Conservation (phyloP, 2,329 filamentous ascomycete genomes). For the Talaromyces atroroseus region DNA sequence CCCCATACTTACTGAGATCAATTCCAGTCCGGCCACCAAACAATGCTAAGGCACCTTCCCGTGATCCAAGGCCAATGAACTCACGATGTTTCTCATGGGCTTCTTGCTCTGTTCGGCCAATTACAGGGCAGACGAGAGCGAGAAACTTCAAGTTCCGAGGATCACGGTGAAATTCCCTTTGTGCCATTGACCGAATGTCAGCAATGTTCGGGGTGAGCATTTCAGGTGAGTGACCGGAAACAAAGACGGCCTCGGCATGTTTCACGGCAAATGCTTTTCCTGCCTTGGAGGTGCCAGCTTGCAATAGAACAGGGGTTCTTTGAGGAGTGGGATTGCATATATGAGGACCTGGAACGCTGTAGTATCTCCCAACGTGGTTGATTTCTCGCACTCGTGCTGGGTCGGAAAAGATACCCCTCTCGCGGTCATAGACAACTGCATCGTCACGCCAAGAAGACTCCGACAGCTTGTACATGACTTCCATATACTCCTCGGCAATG, state of each 20-base stretch:
- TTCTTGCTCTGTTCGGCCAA: constrained; percentile 61
- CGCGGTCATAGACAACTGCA: constrained; percentile 56
- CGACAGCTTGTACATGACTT: constrained; percentile 62
- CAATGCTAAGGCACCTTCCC: constrained; percentile 62
- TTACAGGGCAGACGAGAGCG: constrained; percentile 59
- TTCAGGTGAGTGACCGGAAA: constrained; percentile 58
- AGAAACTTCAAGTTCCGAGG: constrained; percentile 61
- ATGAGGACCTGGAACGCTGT: constrained; percentile 59
- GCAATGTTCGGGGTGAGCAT: constrained; percentile 58
- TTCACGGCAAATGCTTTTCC: constrained; percentile 63
- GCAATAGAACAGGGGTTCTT: constrained; percentile 62
- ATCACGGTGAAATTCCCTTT: constrained; percentile 51
- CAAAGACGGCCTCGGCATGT: constrained; percentile 67
- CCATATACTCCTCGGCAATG: constrained; percentile 59
- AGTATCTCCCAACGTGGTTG: constrained; percentile 61
- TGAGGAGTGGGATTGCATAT: constrained; percentile 63
- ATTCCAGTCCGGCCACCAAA: constrained; percentile 72
- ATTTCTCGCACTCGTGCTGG: constrained; percentile 57
- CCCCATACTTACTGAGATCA: constrained; percentile 54
- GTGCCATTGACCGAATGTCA: constrained; percentile 56
- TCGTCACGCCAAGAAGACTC: constrained; percentile 63
- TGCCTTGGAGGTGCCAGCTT: constrained; percentile 62
- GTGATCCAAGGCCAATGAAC: constrained; percentile 55
- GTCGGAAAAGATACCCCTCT: constrained; percentile 56
- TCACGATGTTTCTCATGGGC: constrained; percentile 60